Base-by-base conservation (phyloP, 129 eudicot genomes). In the Lonicera japonica region DNA sequence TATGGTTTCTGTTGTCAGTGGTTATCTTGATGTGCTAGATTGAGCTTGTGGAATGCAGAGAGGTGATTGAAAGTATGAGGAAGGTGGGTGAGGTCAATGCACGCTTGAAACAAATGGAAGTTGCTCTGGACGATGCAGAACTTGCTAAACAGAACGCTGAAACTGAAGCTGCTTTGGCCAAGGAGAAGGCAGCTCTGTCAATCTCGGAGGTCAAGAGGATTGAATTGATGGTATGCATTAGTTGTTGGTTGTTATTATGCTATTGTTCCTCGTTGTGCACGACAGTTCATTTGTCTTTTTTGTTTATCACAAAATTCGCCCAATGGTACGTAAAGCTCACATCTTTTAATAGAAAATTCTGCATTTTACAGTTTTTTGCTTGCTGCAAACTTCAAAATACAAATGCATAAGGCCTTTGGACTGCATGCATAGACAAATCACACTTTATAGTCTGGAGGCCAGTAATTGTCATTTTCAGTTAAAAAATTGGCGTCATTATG, bases 21-120 rank as follows among this genome's bases (percentile, higher is more conserved):
- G 36, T 56, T 16, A 21, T 58, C 61, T 13, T 62, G 45, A 39
- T 43, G 53, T 14, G 20, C 59, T 60, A 19, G 36, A 67, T 67
- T 57, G 58, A 39, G 60, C 70, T 56, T 64, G 29, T 73, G 73
- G 48, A 40, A 58, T 57, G 56, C 72, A 92, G 99, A 73, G 92
- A 92, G 83, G 86, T 88, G 64, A 71, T 88, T 69, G 96, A 87
- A 46, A 78, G 76, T 83, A 85, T 85, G 91, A 67, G 73, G 82
- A 88, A 78, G 70, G 70, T 76, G 36, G 91, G 99, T 51, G 96
- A 92, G 65, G 79, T 76, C 25, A 77, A 66, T 75, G 83, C 88
- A 56, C 80, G 73, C 18, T 48, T 85, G 70, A 82, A 80, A 80
- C 84, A 85, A 73, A 64, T 82, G 29, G 91, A 92, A 72, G 77